Percentiles rank a stretch among this genome's conserved stretches.
Evolutionary conservation across 805 yeast genomes (phyloP).

Genomic region (Maudiozyma bulderi): DNA sequence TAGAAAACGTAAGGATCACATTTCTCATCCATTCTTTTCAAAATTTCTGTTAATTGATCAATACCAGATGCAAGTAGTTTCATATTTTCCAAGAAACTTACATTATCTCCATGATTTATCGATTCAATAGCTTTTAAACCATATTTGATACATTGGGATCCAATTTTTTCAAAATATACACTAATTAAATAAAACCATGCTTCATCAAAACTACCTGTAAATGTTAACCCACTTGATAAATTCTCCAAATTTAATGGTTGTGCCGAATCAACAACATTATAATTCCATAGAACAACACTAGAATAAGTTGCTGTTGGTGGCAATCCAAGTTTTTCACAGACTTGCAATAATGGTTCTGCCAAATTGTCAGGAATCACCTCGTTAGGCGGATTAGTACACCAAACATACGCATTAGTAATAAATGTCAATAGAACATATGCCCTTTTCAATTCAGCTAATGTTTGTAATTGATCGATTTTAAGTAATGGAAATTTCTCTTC

Average conservation of each 20-base stretch:
- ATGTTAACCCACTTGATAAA: conserved; percentile 71
- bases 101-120: conserved; percentile 38
- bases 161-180: conserved; percentile 74
- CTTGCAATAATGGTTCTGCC: conserved; percentile 59
- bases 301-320: conserved; percentile 90
- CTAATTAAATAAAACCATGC: conserved; percentile 89
- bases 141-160: conserved; percentile 57
- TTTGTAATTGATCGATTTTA: conserved; percentile 29
- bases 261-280: conserved; percentile 41
- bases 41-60: conserved; percentile 59
- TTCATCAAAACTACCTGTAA: conserved; percentile 85
- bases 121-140: conserved; percentile 61
- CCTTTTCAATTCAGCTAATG: conserved; percentile 53
- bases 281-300: conserved; percentile 83
- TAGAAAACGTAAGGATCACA: conserved; percentile 92
- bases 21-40: conserved; percentile 82
- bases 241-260: conserved; percentile 49
- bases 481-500: conserved; percentile 51
- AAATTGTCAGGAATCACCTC: conserved; percentile 57
- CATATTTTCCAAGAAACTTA: conserved; percentile 36
- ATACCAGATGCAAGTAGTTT: conserved; percentile 65
- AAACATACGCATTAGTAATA: conserved; percentile 78
- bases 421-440: conserved; percentile 77
- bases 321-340: conserved; percentile 50
- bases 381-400: conserved; percentile 62